phyloP scores from a whole-genome alignment of 257 asterid species.

The Eustoma russellianum region DNA sequence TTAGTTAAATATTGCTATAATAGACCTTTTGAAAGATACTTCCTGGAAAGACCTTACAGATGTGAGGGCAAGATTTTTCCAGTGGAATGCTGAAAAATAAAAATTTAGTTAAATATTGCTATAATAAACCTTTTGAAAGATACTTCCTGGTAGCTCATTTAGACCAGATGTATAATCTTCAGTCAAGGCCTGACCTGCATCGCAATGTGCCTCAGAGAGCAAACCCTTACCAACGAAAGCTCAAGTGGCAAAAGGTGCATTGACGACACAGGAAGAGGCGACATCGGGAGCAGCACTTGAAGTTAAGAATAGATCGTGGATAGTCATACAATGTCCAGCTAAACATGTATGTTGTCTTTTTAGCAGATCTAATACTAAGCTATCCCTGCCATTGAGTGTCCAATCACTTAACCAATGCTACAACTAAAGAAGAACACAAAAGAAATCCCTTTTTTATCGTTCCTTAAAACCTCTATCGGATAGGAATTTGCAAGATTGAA shows the following conservation, averaged over 20 bases:
- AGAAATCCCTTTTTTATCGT: no score
- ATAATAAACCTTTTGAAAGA: constrained; percentile 29
- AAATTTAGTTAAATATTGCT: constrained; percentile 54
- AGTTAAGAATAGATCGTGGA: constrained; percentile 42
- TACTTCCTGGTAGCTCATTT: constrained; percentile 24
- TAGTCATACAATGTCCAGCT: constrained; percentile 30
- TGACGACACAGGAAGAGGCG: constrained; percentile 31
- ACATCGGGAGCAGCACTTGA: constrained; percentile 34
- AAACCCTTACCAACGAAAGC: constrained; percentile 37
- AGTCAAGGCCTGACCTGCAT: constrained; percentile 46
- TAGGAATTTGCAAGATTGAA: no score
- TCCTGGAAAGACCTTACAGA: constrained; percentile 60
- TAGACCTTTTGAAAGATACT: constrained; percentile 26
- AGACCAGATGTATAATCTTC: constrained; percentile 40
- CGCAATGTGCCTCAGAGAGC: constrained; percentile 43
- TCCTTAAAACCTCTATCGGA: no score
- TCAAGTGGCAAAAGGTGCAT: constrained; percentile 52
- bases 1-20: constrained; percentile 43
- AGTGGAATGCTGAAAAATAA: constrained; percentile 71
- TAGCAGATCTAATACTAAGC: constrained; percentile 49
- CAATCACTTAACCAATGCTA: no score
- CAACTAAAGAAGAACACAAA: no score
- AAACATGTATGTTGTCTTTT: constrained; percentile 35
- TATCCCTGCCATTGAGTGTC: constrained; percentile 42
- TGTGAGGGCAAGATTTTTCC: constrained; percentile 65